Percentiles rank a stretch among this genome's conserved stretches.
phyloP scores from a whole-genome alignment of 2,329 filamentous ascomycete species.

The Curvularia sp. region DNA sequence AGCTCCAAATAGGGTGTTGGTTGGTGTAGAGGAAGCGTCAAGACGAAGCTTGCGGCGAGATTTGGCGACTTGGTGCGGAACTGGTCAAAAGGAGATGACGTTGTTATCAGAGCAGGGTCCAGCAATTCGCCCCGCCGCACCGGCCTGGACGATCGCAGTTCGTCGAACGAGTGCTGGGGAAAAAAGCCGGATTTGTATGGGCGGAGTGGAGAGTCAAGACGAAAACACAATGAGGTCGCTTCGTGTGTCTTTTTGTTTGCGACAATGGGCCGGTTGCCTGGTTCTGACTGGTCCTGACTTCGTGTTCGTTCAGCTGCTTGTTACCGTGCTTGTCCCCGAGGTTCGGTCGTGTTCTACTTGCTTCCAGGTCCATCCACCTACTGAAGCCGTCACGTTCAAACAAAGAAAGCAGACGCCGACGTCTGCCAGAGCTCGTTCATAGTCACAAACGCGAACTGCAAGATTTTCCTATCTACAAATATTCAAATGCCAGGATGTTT shows the following conservation, averaged over 20 bases:
- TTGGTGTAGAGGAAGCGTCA: constrained; percentile 4
- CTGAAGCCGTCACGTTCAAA: background rate
- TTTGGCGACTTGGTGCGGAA: constrained; percentile 12
- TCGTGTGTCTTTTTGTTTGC: constrained; percentile 22
- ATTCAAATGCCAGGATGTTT: constrained; percentile 14
- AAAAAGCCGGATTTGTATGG: background rate
- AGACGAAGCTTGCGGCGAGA: constrained; percentile 26
- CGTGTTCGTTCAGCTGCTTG: constrained; percentile 31
- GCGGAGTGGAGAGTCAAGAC: background rate
- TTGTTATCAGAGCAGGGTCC: constrained; percentile 36
- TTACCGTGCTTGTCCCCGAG: constrained; percentile 16
- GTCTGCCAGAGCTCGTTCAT: background rate
- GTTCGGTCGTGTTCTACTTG: constrained; percentile 37
- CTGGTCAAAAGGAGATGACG: constrained; percentile 36
- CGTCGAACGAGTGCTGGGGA: background rate
- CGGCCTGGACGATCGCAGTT: constrained; percentile 10
- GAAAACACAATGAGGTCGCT: background rate
- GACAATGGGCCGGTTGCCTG: constrained; percentile 20
- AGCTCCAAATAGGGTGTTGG: constrained; percentile 1
- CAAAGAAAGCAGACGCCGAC: background rate
- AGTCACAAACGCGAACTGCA: constrained; percentile 2
- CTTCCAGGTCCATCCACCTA: constrained; percentile 26
- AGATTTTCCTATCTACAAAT: constrained; percentile 16
- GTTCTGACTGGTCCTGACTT: constrained; percentile 34
- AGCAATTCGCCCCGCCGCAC: constrained; percentile 22